Evolutionary conservation across 495 filamentous ascomycete genomes (phyloP).

Genomic region (Glutinoglossum americanum): DNA sequence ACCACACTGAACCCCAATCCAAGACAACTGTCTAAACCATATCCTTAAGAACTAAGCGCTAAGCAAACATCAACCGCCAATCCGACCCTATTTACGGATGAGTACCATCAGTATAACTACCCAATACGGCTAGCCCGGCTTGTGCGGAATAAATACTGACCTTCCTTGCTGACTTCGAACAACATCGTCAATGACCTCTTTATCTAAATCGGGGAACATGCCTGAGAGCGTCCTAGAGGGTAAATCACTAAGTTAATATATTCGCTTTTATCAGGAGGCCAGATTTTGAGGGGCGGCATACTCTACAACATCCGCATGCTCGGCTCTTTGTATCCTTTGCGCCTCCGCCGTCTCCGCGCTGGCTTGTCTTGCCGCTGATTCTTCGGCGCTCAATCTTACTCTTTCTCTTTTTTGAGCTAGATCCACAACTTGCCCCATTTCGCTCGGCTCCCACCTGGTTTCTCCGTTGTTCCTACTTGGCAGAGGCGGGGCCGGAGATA

Average conservation of each 20-base stretch:
- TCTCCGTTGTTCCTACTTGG: not conserved
- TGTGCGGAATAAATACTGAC: constrained; percentile 26
- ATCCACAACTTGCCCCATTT: not conserved
- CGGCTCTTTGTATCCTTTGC: constrained; percentile 56
- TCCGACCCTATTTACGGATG: constrained; percentile 39
- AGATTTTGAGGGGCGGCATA: constrained; percentile 9
- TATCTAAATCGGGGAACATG: constrained; percentile 85
- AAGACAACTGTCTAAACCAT: not conserved
- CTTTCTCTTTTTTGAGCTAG: constrained; percentile 4
- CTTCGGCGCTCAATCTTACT: constrained; percentile 43
- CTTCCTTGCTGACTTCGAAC: constrained; percentile 79
- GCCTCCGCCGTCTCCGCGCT: constrained; percentile 85
- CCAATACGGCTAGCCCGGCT: not conserved
- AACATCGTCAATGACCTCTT: constrained; percentile 83
- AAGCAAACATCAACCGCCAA: constrained; percentile 82
- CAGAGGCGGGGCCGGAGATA: constrained; percentile 1
- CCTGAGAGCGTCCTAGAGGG: constrained; percentile 42
- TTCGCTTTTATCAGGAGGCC: not conserved
- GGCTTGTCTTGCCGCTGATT: constrained; percentile 83
- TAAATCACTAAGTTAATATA: not conserved
- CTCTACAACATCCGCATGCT: constrained; percentile 82
- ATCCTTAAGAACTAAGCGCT: constrained; percentile 36
- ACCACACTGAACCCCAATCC: not conserved
- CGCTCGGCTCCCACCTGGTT: not conserved
- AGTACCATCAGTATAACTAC: constrained; percentile 7